Conservation (phyloP, 2,329 filamentous ascomycete genomes). For the Talaromyces verruculosus region DNA sequence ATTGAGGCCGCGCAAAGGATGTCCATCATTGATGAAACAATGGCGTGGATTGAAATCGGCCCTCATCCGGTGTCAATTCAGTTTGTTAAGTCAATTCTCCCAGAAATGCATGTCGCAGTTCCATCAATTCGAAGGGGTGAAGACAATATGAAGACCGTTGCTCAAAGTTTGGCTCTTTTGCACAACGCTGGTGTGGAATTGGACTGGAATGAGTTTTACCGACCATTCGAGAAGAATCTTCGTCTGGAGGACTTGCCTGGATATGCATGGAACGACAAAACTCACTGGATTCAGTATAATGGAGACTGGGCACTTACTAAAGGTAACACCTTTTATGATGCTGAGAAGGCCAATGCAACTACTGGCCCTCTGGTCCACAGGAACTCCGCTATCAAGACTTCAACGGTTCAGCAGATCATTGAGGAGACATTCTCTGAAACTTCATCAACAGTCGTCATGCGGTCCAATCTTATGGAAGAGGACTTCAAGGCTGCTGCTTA, state of each 20-base stretch:
- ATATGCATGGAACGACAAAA: constrained; percentile 69
- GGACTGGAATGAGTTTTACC: constrained; percentile 70
- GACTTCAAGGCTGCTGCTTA: constrained; percentile 21
- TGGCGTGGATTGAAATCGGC: constrained; percentile 69
- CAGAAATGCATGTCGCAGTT: constrained; percentile 54
- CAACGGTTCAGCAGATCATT: constrained; percentile 18
- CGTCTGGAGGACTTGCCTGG: constrained; percentile 64
- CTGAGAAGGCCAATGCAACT: background rate
- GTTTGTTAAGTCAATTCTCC: constrained; percentile 67
- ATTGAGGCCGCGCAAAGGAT: constrained; percentile 59
- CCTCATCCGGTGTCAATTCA: constrained; percentile 68
- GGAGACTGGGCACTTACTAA: constrained; percentile 72
- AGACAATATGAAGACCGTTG: constrained; percentile 64
- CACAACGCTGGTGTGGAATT: constrained; percentile 63
- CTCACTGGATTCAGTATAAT: constrained; percentile 69
- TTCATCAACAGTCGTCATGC: constrained; percentile 14
- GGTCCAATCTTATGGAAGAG: constrained; percentile 23
- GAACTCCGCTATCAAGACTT: constrained; percentile 31
- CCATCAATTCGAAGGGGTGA: constrained; percentile 64
- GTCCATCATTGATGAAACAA: constrained; percentile 62
- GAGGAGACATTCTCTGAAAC: constrained; percentile 7
- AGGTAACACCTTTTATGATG: constrained; percentile 50
- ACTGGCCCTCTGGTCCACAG: background rate
- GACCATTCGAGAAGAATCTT: constrained; percentile 58
- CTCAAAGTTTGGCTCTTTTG: constrained; percentile 58